A percentile compares a stretch with the other conserved stretches of the same genome.
phyloP scores from a whole-genome alignment of 768 basidiomycete genomes.

The Clathrus columnatus region DNA sequence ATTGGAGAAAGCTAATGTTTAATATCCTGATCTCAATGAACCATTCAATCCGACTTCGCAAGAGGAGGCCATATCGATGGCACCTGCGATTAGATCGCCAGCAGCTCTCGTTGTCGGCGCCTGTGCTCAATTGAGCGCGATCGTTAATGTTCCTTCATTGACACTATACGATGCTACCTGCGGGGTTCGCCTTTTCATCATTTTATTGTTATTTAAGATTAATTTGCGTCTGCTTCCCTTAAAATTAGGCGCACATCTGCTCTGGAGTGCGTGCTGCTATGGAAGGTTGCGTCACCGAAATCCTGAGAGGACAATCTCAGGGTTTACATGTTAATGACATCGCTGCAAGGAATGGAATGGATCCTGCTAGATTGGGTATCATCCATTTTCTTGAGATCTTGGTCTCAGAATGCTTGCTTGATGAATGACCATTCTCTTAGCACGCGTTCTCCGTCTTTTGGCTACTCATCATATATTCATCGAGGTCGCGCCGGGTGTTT shows the following conservation, averaged over 20 bases:
- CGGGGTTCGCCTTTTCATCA: too few relatives aligned
- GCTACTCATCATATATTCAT: constrained; percentile 71
- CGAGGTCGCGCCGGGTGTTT: constrained; percentile 63
- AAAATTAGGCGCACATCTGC: too few relatives aligned
- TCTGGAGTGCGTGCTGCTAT: too few relatives aligned
- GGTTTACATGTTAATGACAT: constrained; percentile 41
- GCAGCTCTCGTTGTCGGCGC: constrained; percentile 15
- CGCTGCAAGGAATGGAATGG: constrained; percentile 23
- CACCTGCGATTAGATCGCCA: not conserved
- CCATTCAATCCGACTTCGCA: constrained; percentile 1
- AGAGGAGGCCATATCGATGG: not conserved
- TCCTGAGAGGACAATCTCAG: too few relatives aligned
- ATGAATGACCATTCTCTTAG: constrained; percentile 28
- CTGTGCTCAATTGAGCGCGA: constrained; percentile 19
- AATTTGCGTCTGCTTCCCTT: too few relatives aligned
- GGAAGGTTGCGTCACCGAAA: too few relatives aligned
- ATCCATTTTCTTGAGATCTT: too few relatives aligned
- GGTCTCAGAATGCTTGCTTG: constrained; percentile 18
- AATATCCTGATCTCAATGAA: constrained; percentile 24
- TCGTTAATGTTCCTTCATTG: constrained; percentile 14
- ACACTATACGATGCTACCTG: not conserved
- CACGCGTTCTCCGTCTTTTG: constrained; percentile 64
- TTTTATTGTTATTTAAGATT: too few relatives aligned
- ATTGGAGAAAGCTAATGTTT: constrained; percentile 22
- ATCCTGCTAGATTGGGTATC: constrained; percentile 43